Evolutionary conservation across 1,139 yeast species (phyloP), one percentile per base, ranked within the genome.

Genomic region (Candida tropicalis): DNA sequence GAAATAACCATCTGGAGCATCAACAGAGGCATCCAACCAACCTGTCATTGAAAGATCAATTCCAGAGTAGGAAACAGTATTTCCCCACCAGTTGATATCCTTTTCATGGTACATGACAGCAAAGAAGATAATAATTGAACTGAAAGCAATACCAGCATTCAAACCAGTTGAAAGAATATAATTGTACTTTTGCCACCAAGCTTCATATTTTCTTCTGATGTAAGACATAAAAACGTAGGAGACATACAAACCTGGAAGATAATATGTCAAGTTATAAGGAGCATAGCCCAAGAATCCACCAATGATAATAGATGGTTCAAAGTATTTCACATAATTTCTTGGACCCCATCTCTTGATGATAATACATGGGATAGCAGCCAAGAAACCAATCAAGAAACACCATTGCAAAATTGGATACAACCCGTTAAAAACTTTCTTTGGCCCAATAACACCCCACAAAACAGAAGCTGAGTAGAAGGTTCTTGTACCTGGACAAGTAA

Each of bases 361-460:
- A 37, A 69, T 65, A 61, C 71, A 77, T 43, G 59, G 69, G 54
- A 63, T 56, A 2, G 78, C 81, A 10, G 71, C 53, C 4, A 74
- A 49, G 32, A 75, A 75, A 0, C 87, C 86, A 46, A 80, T 71
- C 46, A 80, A 63, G 73, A 82, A 81, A 47, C 79, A 71, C 64
- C 65, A 77, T 54, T 68, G 65, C 57, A 79, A 59, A 25, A 66
- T 56, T 29, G 82, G 82, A 51, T 78, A 77, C 26, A 75, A 54
- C 1, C 70, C 71, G 44, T 34, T 59, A 53, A 82, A 81, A 7
- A 81, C 77, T 39, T 75, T 70, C 55, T 73, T 70, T 22, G 89
- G 88, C 5, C 88, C 88, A 55, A 83, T 77, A 28, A 76, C 82
- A 49, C 87, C 87, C 87, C 87, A 82, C 31, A 80, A 65, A 18